A percentile compares a stretch with the other conserved stretches of the same genome.
These are phyloP conservation scores for Fomitopsis pinicola DNA, from an alignment of 1,284 basidiomycete genomes.

Conservation along the genomic window DNA sequence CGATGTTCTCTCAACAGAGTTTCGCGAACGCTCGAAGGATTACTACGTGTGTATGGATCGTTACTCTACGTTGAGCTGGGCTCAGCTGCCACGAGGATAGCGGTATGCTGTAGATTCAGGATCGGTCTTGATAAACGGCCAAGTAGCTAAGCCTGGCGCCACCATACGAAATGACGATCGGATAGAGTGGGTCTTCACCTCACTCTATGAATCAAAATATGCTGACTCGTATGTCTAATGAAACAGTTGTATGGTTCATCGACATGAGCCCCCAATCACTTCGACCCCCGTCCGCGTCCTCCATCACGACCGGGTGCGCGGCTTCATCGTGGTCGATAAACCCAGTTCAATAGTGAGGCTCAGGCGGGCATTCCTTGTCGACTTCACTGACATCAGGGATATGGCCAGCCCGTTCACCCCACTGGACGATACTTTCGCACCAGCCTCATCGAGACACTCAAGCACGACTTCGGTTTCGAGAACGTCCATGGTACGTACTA, in stretches of 20 bases:
- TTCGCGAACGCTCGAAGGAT: conserved; percentile 85
- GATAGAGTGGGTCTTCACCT: conserved; percentile 65
- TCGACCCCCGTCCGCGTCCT: conserved; percentile 83
- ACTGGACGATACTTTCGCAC: conserved; percentile 87
- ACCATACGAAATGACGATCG: conserved; percentile 86
- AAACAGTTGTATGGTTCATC: conserved; percentile 84
- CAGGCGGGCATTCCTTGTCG: too few relatives aligned
- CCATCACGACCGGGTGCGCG: conserved; percentile 70
- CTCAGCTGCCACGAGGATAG: conserved; percentile 34
- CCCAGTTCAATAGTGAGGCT: conserved; percentile 83
- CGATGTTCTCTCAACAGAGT: conserved; percentile 86
- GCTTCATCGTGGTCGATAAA: conserved; percentile 92
- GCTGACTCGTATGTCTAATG: neutral
- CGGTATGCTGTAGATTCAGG: conserved; percentile 92
- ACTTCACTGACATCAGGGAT: neutral
- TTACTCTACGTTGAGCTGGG: neutral
- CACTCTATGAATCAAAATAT: neutral
- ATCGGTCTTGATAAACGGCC: conserved; percentile 90
- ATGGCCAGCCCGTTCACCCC: conserved; percentile 76
- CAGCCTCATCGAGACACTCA: conserved; percentile 84
- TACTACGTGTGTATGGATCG: conserved; percentile 74
- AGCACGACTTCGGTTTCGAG: conserved; percentile 78
- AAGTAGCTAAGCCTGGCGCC: conserved; percentile 74
- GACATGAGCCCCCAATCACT: conserved; percentile 95
- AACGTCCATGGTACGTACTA: conserved; percentile 75